These are phyloP conservation scores for Saturnispora gosingensis DNA, from an alignment of 805 yeast species.

Conservation along the genomic window DNA sequence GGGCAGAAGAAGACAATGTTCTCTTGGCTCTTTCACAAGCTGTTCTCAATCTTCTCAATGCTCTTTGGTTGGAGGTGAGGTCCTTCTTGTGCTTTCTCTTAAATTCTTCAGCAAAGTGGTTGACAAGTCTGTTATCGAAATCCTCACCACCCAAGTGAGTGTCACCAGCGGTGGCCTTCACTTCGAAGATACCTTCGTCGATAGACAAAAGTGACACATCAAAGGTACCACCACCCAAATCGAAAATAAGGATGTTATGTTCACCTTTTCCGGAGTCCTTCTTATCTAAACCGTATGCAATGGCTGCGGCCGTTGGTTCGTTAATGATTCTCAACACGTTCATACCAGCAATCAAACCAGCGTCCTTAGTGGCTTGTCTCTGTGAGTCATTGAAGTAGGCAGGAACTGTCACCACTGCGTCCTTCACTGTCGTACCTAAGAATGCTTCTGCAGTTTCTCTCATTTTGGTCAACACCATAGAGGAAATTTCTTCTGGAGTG, in stretches of 20 bases:
- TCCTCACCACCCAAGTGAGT: slow-evolving; percentile 98
- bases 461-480: slow-evolving; percentile 87
- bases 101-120: slow-evolving; percentile 89
- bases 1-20: slow-evolving; percentile 92
- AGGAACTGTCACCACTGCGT: slow-evolving; percentile 94
- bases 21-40: slow-evolving; percentile 99
- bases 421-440: slow-evolving; percentile 75
- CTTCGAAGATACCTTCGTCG: slow-evolving; percentile 95
- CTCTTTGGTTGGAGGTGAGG: slow-evolving; percentile 85
- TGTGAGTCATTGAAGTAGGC: slow-evolving; percentile 97
- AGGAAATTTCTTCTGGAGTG: slow-evolving; percentile 91
- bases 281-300: slow-evolving; percentile 89
- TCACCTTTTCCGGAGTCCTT: slow-evolving; percentile 66
- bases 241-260: slow-evolving; percentile 81
- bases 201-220: slow-evolving; percentile 89
- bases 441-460: slow-evolving; percentile 83
- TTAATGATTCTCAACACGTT: slow-evolving; percentile 91
- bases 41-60: slow-evolving; percentile 95
- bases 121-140: slow-evolving; percentile 94
- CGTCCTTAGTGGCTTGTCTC: slow-evolving; percentile 97
- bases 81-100: slow-evolving; percentile 98
- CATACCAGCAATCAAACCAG: slow-evolving; percentile 93
- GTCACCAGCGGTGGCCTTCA: slow-evolving; percentile 88
- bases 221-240: slow-evolving; percentile 97
- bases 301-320: slow-evolving; percentile 97